These are phyloP conservation scores for Thielaviopsis musarum DNA, from an alignment of 2,329 filamentous ascomycete species.

Conservation along the genomic window DNA sequence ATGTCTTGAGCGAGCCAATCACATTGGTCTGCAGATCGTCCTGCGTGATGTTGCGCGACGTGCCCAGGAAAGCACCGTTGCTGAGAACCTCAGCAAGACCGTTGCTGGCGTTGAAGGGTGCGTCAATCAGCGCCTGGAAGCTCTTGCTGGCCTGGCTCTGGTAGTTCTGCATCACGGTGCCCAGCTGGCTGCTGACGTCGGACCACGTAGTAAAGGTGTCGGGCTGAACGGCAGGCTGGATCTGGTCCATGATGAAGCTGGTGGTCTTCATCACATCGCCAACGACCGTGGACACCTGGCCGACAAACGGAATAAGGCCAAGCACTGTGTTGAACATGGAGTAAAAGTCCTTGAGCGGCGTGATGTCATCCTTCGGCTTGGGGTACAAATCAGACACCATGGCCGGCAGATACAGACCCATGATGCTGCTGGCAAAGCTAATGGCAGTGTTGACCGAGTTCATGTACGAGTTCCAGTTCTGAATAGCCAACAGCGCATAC, in stretches of 20 bases:
- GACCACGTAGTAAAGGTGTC: slow-evolving; percentile 6
- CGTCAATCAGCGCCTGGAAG: slow-evolving; percentile 11
- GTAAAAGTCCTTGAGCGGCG: slow-evolving; percentile 9
- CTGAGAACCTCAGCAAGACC: slow-evolving; percentile 7
- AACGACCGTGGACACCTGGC: background rate
- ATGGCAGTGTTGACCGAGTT: slow-evolving; percentile 12
- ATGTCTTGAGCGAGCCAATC: slow-evolving; percentile 6
- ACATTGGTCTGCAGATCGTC: slow-evolving; percentile 10
- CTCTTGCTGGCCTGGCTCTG: slow-evolving; percentile 3
- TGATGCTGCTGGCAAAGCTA: slow-evolving; percentile 11
- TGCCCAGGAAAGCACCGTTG: slow-evolving; percentile 12
- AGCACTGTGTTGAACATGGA: slow-evolving; percentile 10
- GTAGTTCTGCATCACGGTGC: slow-evolving; percentile 7
- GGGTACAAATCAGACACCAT: slow-evolving; percentile 12
- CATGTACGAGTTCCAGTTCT: slow-evolving; percentile 13
- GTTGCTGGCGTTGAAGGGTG: slow-evolving; percentile 3
- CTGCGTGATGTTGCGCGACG: slow-evolving; percentile 12
- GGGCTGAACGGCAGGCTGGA: background rate
- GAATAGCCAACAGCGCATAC: slow-evolving; percentile 11
- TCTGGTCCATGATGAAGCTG: background rate
- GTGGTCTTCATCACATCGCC: background rate
- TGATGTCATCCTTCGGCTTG: slow-evolving; percentile 9
- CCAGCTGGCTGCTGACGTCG: slow-evolving; percentile 4
- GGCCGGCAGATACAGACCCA: slow-evolving; percentile 9
- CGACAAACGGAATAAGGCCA: slow-evolving; percentile 9